Conservation (phyloP, 306 rosid genomes). For the Citrullus mucosospermus region DNA sequence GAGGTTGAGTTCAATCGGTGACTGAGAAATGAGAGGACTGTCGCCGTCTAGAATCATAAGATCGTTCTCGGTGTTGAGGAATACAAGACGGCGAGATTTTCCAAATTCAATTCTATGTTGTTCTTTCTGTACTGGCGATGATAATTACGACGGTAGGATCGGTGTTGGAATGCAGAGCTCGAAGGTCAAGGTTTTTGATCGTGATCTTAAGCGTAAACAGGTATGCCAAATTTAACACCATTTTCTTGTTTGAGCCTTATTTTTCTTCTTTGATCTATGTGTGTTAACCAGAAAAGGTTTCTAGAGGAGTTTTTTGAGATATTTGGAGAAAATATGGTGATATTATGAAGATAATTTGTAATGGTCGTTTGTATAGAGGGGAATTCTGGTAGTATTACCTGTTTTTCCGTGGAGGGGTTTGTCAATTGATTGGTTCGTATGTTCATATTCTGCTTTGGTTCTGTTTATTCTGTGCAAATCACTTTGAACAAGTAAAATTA, state of each 20-base stretch:
- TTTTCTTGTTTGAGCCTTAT: not conserved
- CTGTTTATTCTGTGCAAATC: not conserved
- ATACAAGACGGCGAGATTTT: not conserved
- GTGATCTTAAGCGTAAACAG: conserved; percentile 65
- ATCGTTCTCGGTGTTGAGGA: conserved; percentile 9
- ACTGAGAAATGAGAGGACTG: conserved; percentile 1
- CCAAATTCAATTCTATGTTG: conserved; percentile 3
- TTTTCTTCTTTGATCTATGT: not conserved
- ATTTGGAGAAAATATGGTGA: not conserved
- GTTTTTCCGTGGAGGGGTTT: not conserved
- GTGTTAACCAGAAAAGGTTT: not conserved
- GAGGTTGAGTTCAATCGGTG: not conserved
- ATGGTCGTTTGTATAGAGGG: not conserved
- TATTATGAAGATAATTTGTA: not conserved
- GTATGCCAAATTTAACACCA: conserved; percentile 22
- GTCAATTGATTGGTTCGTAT: not conserved
- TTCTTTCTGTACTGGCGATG: conserved; percentile 24
- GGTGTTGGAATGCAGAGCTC: conserved; percentile 26
- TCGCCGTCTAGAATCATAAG: not conserved
- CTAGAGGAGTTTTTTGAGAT: not conserved
- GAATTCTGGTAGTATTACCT: not conserved
- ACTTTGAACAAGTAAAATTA: not conserved
- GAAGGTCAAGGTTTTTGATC: conserved; percentile 56
- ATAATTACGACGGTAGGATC: not conserved
- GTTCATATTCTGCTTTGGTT: not conserved